A percentile compares a stretch with the other conserved stretches of the same genome.
These are phyloP conservation scores for Beauveria asiatica DNA, from an alignment of 2,329 filamentous ascomycete genomes.

Conservation along the genomic window DNA sequence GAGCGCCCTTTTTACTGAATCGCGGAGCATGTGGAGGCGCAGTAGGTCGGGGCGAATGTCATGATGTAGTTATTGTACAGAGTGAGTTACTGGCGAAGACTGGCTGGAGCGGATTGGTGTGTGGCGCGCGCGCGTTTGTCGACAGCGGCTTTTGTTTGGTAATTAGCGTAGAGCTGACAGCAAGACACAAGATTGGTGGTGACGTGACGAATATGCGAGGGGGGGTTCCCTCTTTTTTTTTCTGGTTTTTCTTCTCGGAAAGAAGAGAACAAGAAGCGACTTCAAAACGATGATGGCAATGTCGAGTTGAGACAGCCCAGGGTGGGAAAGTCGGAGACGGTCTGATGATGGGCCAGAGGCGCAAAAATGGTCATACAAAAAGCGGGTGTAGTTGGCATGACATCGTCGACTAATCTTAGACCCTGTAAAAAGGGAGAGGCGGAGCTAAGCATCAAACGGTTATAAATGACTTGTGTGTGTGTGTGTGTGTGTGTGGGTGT, in stretches of 20 bases:
- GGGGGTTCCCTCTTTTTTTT: too few species aligned
- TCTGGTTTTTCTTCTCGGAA: too few species aligned
- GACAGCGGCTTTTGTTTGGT: not conserved
- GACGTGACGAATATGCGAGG: too few species aligned
- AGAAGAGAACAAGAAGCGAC: too few species aligned
- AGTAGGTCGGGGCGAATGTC: not conserved
- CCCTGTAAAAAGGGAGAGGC: not conserved
- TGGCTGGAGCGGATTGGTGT: not conserved
- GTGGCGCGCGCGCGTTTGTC: not conserved
- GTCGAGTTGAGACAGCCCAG: too few species aligned
- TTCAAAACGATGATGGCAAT: too few species aligned
- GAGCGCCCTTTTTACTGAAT: not conserved
- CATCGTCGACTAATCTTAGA: slow-evolving; percentile 5
- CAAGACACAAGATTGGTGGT: too few species aligned
- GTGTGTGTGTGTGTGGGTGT: too few species aligned
- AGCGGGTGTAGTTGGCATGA: slow-evolving; percentile 6
- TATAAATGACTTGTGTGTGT: too few species aligned
- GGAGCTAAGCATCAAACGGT: not conserved
- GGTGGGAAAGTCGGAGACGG: too few species aligned
- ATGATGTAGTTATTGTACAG: slow-evolving; percentile 2
- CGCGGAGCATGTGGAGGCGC: not conserved
- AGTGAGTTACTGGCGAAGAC: not conserved
- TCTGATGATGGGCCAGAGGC: not conserved
- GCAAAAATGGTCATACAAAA: slow-evolving; percentile 2
- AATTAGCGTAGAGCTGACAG: too few species aligned